phyloP scores from a whole-genome alignment of 2,329 filamentous ascomycete species.

The Stagonosporopsis chrysanthemi region DNA sequence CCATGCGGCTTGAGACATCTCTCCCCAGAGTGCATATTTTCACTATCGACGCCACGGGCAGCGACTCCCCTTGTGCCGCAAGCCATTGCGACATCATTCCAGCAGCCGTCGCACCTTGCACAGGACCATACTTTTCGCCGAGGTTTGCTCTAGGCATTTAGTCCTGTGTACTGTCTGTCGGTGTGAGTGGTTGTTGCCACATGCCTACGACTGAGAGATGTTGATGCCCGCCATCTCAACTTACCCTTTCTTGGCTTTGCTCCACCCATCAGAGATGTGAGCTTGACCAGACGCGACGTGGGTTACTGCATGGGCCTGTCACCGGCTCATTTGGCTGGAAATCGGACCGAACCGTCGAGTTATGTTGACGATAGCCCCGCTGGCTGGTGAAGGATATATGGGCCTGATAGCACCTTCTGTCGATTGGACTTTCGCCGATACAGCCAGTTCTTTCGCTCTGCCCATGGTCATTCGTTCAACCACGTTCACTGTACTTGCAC shows the following conservation, averaged over 20 bases:
- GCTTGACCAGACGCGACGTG: background rate
- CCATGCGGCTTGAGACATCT: background rate
- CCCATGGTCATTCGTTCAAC: slow-evolving; percentile 11
- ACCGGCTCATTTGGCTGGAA: background rate
- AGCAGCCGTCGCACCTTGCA: background rate
- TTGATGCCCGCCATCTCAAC: background rate
- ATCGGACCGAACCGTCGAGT: slow-evolving; percentile 1
- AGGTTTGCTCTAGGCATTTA: slow-evolving; percentile 1
- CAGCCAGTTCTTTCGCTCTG: slow-evolving; percentile 13
- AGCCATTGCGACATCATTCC: background rate
- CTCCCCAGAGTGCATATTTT: slow-evolving; percentile 6
- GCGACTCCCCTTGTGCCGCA: background rate
- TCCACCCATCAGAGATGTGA: slow-evolving; percentile 11
- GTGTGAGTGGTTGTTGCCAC: slow-evolving; percentile 3
- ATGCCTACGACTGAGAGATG: slow-evolving; percentile 1
- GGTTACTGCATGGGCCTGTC: background rate
- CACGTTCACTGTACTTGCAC: slow-evolving; percentile 8
- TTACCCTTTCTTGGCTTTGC: background rate
- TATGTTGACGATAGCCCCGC: background rate
- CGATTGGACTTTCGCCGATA: background rate
- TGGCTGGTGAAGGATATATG: slow-evolving; percentile 5
- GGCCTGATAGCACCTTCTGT: background rate
- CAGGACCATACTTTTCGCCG: background rate
- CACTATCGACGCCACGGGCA: background rate
- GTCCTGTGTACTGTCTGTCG: background rate